A percentile compares a stretch with the other conserved stretches of the same genome.
phyloP scores from a whole-genome alignment of 1,284 basidiomycete genomes.

The Trametes versicolor region DNA sequence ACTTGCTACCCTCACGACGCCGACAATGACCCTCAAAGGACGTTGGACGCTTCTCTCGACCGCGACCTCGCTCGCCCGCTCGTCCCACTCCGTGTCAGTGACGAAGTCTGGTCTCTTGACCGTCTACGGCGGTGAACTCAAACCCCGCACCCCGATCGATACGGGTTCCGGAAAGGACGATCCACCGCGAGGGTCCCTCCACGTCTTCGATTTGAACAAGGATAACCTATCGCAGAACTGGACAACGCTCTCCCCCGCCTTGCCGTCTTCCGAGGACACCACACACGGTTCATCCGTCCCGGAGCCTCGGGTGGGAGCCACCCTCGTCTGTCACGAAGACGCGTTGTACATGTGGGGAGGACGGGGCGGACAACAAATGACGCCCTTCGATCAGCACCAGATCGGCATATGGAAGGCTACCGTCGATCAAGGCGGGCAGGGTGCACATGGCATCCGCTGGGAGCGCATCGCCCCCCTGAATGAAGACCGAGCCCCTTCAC shows the following conservation, averaged over 20 bases:
- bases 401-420: slow-evolving; percentile 45
- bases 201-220: slow-evolving; percentile 39
- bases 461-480: slow-evolving; percentile 35
- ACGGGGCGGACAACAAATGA: slow-evolving; percentile 51
- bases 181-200: slow-evolving; percentile 38
- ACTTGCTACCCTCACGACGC: not conserved
- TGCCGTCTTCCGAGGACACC: slow-evolving; percentile 5
- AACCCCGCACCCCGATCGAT: slow-evolving; percentile 51
- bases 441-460: slow-evolving; percentile 38
- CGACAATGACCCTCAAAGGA: slow-evolving; percentile 31
- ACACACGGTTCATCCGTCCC: slow-evolving; percentile 29
- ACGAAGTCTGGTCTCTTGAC: slow-evolving; percentile 40
- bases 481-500: slow-evolving; percentile 39
- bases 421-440: slow-evolving; percentile 7
- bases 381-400: slow-evolving; percentile 44
- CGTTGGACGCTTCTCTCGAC: slow-evolving; percentile 40
- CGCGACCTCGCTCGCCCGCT: slow-evolving; percentile 39
- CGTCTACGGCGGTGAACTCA: slow-evolving; percentile 53
- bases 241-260: slow-evolving; percentile 29
- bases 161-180: slow-evolving; percentile 19
- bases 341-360: slow-evolving; percentile 56
- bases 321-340: slow-evolving; percentile 39
- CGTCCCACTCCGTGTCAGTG: slow-evolving; percentile 45
- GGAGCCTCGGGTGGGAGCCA: slow-evolving; percentile 49
- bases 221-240: slow-evolving; percentile 27